Evolutionary conservation across 2,329 filamentous ascomycete genomes (phyloP).

Genomic region (Epichloe typhina): DNA sequence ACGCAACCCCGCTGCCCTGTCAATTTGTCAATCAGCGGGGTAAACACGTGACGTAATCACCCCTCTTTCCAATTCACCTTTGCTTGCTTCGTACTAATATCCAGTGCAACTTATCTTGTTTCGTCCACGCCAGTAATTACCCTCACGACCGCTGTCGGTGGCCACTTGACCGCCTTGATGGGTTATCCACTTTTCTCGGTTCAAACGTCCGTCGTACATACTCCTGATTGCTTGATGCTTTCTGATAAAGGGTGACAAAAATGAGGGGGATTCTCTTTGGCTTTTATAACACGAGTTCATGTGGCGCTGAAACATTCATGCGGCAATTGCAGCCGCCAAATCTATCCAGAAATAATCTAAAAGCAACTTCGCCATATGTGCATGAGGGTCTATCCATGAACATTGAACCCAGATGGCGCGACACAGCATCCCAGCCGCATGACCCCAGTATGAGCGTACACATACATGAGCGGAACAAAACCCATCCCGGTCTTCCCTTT

Average conservation of each 20-base stretch:
- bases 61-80: not conserved
- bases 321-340: too few relatives aligned
- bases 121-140: too few relatives aligned
- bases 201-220: not conserved
- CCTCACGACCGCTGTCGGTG: not conserved
- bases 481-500: not conserved
- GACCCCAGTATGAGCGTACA: not conserved
- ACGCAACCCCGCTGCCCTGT: not conserved
- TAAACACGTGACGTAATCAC: not conserved
- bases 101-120: too few relatives aligned
- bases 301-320: too few relatives aligned
- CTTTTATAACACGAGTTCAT: too few relatives aligned
- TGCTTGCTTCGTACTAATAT: too few relatives aligned
- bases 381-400: not conserved
- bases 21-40: not conserved
- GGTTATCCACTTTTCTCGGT: not conserved
- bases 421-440: not conserved
- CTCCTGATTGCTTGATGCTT: not conserved
- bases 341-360: too few relatives aligned
- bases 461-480: not conserved
- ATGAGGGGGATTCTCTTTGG: too few relatives aligned
- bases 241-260: too few relatives aligned
- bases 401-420: not conserved
- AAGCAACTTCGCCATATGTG: not conserved
- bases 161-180: not conserved